Percentiles rank a stretch among this genome's conserved stretches.
Conservation (phyloP, 306 rosid genomes). For the Cicer judaicum region DNA sequence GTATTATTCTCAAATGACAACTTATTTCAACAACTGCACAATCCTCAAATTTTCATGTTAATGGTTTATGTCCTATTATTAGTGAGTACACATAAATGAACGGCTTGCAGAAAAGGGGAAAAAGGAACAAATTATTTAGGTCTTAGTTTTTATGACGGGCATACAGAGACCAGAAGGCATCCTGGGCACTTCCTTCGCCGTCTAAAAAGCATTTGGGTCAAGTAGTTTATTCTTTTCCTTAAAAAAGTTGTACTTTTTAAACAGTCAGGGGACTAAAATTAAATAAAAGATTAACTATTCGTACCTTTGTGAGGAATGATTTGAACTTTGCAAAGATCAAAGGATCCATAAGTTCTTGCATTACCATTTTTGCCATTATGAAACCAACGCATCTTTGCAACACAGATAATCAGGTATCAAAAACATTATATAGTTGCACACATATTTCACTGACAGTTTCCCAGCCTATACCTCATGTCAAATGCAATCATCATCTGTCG, state of each 20-base stretch:
- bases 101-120: neutral
- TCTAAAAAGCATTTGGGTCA: constrained; percentile 36
- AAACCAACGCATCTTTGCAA: constrained; percentile 83
- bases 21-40: constrained; percentile 30
- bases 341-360: constrained; percentile 97
- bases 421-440: constrained; percentile 39
- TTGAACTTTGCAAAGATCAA: constrained; percentile 72
- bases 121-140: constrained; percentile 6
- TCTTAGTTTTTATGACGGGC: constrained; percentile 14
- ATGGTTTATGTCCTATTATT: constrained; percentile 20
- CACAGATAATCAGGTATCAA: constrained; percentile 47
- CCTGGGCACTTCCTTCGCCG: constrained; percentile 25
- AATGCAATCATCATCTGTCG: constrained; percentile 99
- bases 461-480: constrained; percentile 82
- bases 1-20: constrained; percentile 2
- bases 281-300: constrained; percentile 32
- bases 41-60: constrained; percentile 11
- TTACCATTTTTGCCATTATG: constrained; percentile 94
- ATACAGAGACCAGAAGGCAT: constrained; percentile 35
- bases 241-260: constrained; percentile 1
- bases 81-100: neutral
- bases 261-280: constrained; percentile 34
- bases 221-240: neutral
- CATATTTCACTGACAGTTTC: constrained; percentile 35
- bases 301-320: constrained; percentile 85